A percentile compares a stretch with the other conserved stretches of the same genome.
phyloP scores from a whole-genome alignment of 148 eudicot genomes.

The Oxyria digyna region DNA sequence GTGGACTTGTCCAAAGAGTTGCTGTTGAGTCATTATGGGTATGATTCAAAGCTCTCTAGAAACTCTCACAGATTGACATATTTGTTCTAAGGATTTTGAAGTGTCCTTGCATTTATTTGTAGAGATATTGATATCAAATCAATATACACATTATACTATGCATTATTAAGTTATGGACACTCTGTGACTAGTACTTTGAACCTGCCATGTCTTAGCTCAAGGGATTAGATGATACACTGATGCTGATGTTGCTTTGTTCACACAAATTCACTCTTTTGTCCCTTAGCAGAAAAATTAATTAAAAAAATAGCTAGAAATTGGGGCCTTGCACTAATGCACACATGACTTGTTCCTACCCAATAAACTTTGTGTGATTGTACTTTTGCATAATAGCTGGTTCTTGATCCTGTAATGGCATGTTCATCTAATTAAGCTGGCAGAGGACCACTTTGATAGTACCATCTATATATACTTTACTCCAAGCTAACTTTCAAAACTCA shows the following conservation, averaged over 20 bases:
- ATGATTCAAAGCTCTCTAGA: background rate
- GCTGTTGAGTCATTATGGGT: background rate
- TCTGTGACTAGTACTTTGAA: background rate
- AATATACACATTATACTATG: background rate
- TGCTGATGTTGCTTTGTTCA: background rate
- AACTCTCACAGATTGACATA: background rate
- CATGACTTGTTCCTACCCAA: conserved; percentile 1
- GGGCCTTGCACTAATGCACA: background rate
- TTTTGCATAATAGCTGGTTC: background rate
- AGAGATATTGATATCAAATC: background rate
- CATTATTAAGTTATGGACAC: background rate
- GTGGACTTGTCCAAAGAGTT: background rate
- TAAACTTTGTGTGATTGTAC: background rate
- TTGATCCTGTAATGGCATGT: background rate
- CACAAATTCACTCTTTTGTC: background rate
- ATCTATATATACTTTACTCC: background rate
- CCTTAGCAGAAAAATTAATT: background rate
- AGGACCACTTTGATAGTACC: background rate
- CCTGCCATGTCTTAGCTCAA: background rate
- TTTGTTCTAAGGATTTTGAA: background rate
- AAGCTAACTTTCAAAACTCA: background rate
- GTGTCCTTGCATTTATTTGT: no score
- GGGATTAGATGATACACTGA: background rate
- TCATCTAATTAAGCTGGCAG: conserved; percentile 3
- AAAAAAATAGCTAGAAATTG: no score